Evolutionary conservation across 2,329 filamentous ascomycete species (phyloP).

Genomic region (Cladosporium sp.): DNA sequence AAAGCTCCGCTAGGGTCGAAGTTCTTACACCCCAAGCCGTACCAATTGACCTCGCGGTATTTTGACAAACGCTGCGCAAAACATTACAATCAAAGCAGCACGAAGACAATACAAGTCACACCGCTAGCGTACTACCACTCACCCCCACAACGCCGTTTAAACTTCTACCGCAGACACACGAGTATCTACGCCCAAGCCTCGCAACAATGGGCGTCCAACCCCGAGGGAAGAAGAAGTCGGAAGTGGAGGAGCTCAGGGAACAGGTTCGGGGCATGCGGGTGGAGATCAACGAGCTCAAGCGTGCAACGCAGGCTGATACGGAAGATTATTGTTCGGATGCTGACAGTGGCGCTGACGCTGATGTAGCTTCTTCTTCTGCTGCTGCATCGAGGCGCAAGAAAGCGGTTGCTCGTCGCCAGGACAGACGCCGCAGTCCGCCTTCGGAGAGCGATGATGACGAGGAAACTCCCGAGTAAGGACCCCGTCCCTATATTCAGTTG

Average conservation of each 20-base stretch:
- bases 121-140: not conserved
- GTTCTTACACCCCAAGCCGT: not conserved
- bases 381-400: not conserved
- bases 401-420: not conserved
- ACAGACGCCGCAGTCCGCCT: not conserved
- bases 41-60: not conserved
- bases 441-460: not conserved
- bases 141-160: not conserved
- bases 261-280: not conserved
- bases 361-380: not conserved
- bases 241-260: not conserved
- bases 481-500: too few relatives aligned
- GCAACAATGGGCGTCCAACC: not conserved
- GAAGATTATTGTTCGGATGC: not conserved
- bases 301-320: not conserved
- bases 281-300: not conserved
- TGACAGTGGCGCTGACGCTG: not conserved
- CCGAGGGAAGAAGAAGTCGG: not conserved
- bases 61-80: not conserved
- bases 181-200: not conserved
- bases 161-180: not conserved
- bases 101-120: not conserved
- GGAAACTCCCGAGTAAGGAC: not conserved
- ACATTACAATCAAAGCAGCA: not conserved
- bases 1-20: not conserved